Conservation (phyloP, 352 stramenopile genomes). For the Phytophthora chlamydospora region DNA sequence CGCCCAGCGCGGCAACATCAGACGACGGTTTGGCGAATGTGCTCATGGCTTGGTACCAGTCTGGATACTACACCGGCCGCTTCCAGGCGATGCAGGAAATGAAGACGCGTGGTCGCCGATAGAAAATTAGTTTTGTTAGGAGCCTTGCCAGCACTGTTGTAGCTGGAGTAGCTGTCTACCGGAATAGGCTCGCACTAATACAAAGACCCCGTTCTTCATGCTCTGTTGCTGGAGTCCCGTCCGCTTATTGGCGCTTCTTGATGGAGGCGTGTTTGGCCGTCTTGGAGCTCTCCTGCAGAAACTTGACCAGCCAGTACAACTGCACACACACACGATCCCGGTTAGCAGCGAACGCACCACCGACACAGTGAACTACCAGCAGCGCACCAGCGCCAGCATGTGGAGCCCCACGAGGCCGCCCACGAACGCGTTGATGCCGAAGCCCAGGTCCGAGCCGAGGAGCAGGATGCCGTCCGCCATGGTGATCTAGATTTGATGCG, state of each 20-base stretch:
- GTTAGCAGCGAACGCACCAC: slow-evolving; percentile 4
- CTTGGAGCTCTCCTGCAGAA: slow-evolving; percentile 65
- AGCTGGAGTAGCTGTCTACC: slow-evolving; percentile 4
- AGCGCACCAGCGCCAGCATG: slow-evolving; percentile 67
- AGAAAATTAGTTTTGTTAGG: slow-evolving; percentile 20
- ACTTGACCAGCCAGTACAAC: slow-evolving; percentile 71
- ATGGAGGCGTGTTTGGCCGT: slow-evolving; percentile 36
- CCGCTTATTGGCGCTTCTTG: slow-evolving; percentile 70
- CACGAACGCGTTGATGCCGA: slow-evolving; percentile 75
- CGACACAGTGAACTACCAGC: neutral
- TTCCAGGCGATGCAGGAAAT: slow-evolving; percentile 85
- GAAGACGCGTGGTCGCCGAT: slow-evolving; percentile 40
- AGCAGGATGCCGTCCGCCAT: slow-evolving; percentile 33
- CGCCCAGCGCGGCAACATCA: slow-evolving; percentile 16
- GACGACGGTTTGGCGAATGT: slow-evolving; percentile 76
- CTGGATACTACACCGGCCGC: slow-evolving; percentile 80
- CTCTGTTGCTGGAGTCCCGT: neutral
- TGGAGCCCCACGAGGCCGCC: slow-evolving; percentile 70
- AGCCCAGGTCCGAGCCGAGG: slow-evolving; percentile 49
- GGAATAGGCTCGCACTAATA: slow-evolving; percentile 8
- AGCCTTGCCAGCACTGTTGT: neutral
- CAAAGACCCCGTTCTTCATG: slow-evolving; percentile 8
- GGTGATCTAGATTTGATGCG: slow-evolving; percentile 4
- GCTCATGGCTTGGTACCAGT: slow-evolving; percentile 87
- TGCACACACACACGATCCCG: slow-evolving; percentile 6